Conservation (phyloP, 352 stramenopile species). For the Globisporangium parvum region DNA sequence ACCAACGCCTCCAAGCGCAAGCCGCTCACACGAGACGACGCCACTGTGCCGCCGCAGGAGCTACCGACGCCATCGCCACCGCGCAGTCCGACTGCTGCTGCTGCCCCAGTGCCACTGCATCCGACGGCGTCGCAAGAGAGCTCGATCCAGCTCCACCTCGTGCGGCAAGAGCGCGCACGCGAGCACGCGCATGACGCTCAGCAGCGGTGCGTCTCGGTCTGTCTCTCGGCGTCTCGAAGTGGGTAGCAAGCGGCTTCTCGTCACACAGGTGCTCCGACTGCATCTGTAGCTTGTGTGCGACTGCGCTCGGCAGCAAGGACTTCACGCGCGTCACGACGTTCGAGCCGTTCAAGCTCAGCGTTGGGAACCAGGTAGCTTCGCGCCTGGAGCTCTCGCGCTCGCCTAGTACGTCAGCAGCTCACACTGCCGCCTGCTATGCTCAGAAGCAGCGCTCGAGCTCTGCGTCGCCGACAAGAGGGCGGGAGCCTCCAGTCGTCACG, state of each 20-base stretch:
- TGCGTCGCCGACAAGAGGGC: conserved; percentile 6
- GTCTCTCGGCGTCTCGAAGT: too few relatives aligned
- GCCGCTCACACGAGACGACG: too few relatives aligned
- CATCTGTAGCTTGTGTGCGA: conserved; percentile 20
- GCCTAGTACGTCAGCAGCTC: background rate
- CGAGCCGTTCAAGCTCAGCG: conserved; percentile 55
- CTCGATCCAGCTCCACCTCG: conserved; percentile 54
- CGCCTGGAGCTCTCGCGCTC: background rate
- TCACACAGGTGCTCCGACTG: too few relatives aligned
- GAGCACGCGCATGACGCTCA: conserved; percentile 29
- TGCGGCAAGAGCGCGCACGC: conserved; percentile 43
- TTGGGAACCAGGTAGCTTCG: conserved; percentile 38
- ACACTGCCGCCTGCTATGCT: background rate
- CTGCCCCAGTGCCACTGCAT: conserved; percentile 18
- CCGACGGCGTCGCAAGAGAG: conserved; percentile 52
- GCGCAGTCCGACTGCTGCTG: background rate
- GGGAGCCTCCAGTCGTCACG: background rate
- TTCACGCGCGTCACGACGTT: conserved; percentile 44
- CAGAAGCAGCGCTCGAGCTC: conserved; percentile 10
- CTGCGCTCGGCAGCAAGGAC: conserved; percentile 33
- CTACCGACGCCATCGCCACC: too few relatives aligned
- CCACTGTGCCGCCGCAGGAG: too few relatives aligned
- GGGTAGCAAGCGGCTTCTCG: background rate
- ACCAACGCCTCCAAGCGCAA: too few relatives aligned
- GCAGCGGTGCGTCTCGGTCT: conserved; percentile 25